phyloP scores from a whole-genome alignment of 768 basidiomycete species.

The Agaricus blazei region DNA sequence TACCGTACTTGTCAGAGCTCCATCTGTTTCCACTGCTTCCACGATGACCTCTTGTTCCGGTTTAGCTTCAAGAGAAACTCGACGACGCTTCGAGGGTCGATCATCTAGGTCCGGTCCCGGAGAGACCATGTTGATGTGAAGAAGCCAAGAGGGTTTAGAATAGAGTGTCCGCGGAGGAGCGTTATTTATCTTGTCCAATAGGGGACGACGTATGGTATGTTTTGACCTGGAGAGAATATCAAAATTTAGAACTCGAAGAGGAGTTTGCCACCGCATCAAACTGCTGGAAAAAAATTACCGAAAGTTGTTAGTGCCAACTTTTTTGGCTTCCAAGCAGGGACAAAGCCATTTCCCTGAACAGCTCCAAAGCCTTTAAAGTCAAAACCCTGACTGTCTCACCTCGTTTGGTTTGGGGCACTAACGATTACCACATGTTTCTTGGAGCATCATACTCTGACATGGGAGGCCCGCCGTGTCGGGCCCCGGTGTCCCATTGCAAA shows the following conservation, averaged over 20 bases:
- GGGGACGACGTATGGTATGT: not conserved
- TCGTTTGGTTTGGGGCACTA: no score
- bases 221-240: not conserved
- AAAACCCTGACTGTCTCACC: no score
- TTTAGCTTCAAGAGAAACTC: not conserved
- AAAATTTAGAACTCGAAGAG: not conserved
- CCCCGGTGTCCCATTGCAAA: no score
- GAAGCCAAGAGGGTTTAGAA: not conserved
- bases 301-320: no score
- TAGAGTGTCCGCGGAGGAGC: not conserved
- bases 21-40: not conserved
- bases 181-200: not conserved
- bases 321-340: no score
- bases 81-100: conserved; percentile 2
- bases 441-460: no score
- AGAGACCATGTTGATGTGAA: conserved; percentile 3
- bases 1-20: not conserved
- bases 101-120: not conserved
- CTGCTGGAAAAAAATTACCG: not conserved
- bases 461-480: no score
- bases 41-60: not conserved
- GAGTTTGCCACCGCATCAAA: conserved; percentile 2
- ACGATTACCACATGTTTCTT: no score
- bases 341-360: no score
- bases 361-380: no score